Conservation (phyloP, 2,329 filamentous ascomycete species). For the Aspergillus tubingensis region DNA sequence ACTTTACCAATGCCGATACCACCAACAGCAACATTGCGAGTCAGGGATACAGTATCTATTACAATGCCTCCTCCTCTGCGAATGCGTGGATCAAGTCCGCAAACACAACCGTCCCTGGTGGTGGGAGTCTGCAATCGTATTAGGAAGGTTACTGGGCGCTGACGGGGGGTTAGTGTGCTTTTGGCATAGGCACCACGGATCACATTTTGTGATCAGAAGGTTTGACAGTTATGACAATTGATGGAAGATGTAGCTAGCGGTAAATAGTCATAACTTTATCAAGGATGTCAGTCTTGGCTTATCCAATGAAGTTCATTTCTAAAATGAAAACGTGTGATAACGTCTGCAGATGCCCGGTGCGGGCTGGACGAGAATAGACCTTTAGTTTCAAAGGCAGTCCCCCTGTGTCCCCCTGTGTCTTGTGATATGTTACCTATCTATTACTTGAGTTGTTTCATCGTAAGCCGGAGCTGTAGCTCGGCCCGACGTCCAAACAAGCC, state of each 20-base stretch:
- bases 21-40: conserved; percentile 15
- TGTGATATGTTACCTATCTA: no score
- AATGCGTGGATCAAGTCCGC: conserved; percentile 15
- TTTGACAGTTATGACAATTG: not conserved
- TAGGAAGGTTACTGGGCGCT: not conserved
- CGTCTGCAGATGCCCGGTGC: not conserved
- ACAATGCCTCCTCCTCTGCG: conserved; percentile 10
- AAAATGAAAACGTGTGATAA: not conserved
- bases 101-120: not conserved
- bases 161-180: not conserved
- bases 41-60: conserved; percentile 17
- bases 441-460: no score
- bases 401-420: no score
- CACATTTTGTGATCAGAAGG: not conserved
- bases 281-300: not conserved
- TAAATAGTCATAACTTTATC: not conserved
- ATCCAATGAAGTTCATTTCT: not conserved
- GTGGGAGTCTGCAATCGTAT: not conserved
- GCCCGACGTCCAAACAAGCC: not conserved
- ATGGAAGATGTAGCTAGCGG: not conserved
- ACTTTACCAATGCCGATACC: conserved; percentile 16
- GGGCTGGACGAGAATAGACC: not conserved
- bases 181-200: not conserved
- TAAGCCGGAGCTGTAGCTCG: no score
- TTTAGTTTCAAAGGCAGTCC: no score